A percentile compares a stretch with the other conserved stretches of the same genome.
These are phyloP conservation scores for Tylopilus subfusipes DNA, from an alignment of 768 basidiomycete species.

Conservation along the genomic window DNA sequence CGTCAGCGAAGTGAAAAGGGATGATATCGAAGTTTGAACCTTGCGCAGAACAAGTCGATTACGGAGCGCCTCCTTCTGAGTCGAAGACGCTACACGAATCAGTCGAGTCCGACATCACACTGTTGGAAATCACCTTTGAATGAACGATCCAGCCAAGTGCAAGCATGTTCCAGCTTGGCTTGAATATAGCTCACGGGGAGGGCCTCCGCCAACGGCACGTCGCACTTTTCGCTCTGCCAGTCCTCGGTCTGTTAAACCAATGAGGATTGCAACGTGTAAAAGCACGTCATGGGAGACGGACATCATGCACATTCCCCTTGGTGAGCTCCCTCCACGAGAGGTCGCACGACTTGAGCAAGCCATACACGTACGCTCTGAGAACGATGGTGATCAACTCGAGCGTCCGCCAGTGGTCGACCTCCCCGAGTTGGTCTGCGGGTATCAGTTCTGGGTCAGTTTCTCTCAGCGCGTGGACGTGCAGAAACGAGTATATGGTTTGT, in stretches of 20 bases:
- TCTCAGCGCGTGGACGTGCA: conserved; percentile 63
- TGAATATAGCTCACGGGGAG: conserved; percentile 53
- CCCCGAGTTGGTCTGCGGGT: conserved; percentile 18
- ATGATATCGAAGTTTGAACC: conserved; percentile 31
- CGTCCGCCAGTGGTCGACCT: conserved; percentile 47
- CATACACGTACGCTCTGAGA: conserved; percentile 62
- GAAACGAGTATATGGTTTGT: conserved; percentile 78
- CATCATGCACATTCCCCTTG: conserved; percentile 75
- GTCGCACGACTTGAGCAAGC: conserved; percentile 77
- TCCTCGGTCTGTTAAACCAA: conserved; percentile 63
- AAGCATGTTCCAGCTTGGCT: conserved; percentile 55
- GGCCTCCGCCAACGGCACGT: conserved; percentile 68
- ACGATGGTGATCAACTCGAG: conserved; percentile 64
- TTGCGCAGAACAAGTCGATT: conserved; percentile 57
- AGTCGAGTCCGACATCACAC: not conserved
- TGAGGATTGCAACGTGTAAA: conserved; percentile 13
- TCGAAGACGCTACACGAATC: conserved; percentile 37
- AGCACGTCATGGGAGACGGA: conserved; percentile 39
- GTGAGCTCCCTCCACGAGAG: conserved; percentile 77
- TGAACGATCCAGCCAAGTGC: conserved; percentile 52
- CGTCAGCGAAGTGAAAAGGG: conserved; percentile 3
- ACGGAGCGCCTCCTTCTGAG: conserved; percentile 50
- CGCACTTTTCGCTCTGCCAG: conserved; percentile 88
- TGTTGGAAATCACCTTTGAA: conserved; percentile 35
- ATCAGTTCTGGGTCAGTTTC: conserved; percentile 58